Evolutionary conservation across 2,329 filamentous ascomycete species (phyloP), one percentile per base, ranked within the genome.

Genomic region (Colletotrichum sp.): DNA sequence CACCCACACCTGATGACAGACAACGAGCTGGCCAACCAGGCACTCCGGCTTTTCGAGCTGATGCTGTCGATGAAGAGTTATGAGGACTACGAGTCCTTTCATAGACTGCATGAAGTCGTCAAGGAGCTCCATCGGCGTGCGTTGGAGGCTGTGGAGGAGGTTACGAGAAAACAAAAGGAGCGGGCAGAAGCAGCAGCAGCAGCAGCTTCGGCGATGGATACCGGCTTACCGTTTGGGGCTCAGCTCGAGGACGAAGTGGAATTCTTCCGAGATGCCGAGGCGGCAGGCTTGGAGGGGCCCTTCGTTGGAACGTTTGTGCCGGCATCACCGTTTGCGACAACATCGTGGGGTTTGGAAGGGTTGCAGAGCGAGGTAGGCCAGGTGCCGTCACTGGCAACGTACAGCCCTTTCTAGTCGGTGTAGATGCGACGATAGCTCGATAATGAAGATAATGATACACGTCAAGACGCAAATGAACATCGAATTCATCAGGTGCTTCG

Each of bases 21-120:
- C 59, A 80, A 82, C 32, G 78, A 79, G 36, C 76, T 85, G 4
- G 78, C 80, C 7, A 68, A 79, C 15, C 81, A 81, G 28, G 78
- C 81, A 1, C 69, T 84, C 2, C 74, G 77, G 7, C 69, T 85
- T 0, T 82, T 84, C 32, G 79, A 84, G 34, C 79, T 44, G 21
- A 75, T 77, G 67, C 28, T 68, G 13, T 15, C 32, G 5, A n/a
- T 71, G 15, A 30, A 44, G 8, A 26, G 55, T 2, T 21, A 59
- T 7, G 72, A 77, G 5, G 18, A 66, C 12, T 21, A 59, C 4
- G 68, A 77, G 18, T 32, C 55, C 8, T 75, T 77, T 7, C 36
- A 64, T 15, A 57, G 52, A 63, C 69, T 79, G 59, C 68, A 78
- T 7, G 55, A 52, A 34, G 69, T 79, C 10, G 69, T 79, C n/a